Conservation (phyloP, 345 rosid genomes). For the Populus alba region DNA sequence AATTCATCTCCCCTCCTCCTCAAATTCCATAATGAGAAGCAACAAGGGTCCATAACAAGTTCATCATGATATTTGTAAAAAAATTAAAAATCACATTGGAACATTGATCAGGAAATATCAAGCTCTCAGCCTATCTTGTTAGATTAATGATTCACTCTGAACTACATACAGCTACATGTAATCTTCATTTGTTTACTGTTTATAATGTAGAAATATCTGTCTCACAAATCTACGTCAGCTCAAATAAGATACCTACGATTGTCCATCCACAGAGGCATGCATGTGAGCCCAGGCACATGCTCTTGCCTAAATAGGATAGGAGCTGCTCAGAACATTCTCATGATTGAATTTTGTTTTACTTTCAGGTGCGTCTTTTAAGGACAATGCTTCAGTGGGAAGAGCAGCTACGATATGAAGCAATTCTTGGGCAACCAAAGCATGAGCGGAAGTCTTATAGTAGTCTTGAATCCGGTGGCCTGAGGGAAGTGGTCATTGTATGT, state of each 20-base stretch:
- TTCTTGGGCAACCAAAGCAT: constrained; percentile 28
- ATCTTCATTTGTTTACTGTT: too few species aligned
- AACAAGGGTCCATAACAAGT: too few species aligned
- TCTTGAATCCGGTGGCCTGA: constrained; percentile 30
- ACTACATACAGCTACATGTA: not conserved
- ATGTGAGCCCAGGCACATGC: not conserved
- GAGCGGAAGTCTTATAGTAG: not conserved
- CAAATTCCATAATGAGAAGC: too few species aligned
- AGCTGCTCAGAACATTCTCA: not conserved
- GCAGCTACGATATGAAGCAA: constrained; percentile 49
- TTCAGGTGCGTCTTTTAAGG: constrained; percentile 59
- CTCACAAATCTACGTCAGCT: too few species aligned
- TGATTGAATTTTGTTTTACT: not conserved
- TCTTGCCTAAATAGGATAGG: not conserved
- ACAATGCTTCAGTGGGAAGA: constrained; percentile 78
- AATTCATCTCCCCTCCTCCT: too few species aligned
- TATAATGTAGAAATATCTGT: too few species aligned
- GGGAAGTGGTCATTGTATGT: constrained; percentile 62
- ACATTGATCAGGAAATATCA: not conserved
- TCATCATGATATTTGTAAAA: too few species aligned
- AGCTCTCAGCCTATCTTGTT: not conserved
- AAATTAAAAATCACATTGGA: too few species aligned
- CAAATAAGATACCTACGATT: not conserved
- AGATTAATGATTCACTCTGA: not conserved
- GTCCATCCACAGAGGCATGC: not conserved